A percentile compares a stretch with the other conserved stretches of the same genome.
These are phyloP conservation scores for Fusarium palustre DNA, from an alignment of 2,329 filamentous ascomycete genomes.

Conservation along the genomic window DNA sequence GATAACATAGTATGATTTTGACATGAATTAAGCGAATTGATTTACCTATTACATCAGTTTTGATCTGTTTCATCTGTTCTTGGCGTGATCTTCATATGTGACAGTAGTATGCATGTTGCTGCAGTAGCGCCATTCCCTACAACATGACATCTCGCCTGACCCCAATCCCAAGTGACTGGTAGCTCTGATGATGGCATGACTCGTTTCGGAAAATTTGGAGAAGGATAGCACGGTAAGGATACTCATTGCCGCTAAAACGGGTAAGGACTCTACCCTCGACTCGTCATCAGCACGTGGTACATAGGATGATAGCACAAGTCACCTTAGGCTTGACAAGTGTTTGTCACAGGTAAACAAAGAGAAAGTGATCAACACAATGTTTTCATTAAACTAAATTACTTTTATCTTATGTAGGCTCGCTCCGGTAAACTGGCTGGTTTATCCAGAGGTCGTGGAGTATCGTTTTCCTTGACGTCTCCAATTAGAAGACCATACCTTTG, in stretches of 20 bases:
- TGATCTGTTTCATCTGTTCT: background rate
- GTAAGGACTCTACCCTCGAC: background rate
- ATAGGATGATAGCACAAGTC: background rate
- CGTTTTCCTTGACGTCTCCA: no score
- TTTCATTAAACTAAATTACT: background rate
- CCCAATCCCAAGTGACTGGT: background rate
- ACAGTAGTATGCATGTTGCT: background rate
- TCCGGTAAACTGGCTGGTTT: background rate
- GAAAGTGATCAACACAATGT: background rate
- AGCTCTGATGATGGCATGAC: background rate
- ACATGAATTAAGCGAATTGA: background rate
- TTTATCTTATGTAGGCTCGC: background rate
- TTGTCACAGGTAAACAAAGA: background rate
- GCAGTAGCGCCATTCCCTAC: background rate
- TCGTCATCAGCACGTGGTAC: background rate
- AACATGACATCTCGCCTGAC: background rate
- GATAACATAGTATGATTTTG: background rate
- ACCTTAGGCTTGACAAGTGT: background rate
- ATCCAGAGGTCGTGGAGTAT: background rate
- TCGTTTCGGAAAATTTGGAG: background rate
- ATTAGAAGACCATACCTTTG: conserved; percentile 47
- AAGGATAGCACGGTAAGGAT: no score
- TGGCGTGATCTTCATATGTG: background rate
- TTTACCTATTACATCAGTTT: background rate
- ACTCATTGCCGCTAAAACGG: background rate